Evolutionary conservation across 2,329 filamentous ascomycete species (phyloP).

Genomic region (Penicillium freii): DNA sequence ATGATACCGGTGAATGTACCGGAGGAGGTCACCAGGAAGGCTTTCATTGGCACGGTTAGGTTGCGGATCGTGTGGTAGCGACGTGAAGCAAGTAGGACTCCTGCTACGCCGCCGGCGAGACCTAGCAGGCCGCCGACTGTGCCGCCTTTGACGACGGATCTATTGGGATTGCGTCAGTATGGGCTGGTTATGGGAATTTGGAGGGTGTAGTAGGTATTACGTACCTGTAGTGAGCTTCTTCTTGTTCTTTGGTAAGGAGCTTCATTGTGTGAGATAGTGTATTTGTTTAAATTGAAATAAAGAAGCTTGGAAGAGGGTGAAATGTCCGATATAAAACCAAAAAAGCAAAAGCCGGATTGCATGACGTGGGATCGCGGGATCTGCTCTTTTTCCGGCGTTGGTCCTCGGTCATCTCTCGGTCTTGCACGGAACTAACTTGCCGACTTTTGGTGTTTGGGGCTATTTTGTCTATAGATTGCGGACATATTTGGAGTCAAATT

Average conservation of each 20-base stretch:
- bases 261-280: constrained; percentile 66
- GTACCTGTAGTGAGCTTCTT: constrained; percentile 76
- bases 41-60: constrained; percentile 84
- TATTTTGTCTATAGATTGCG: not conserved
- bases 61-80: constrained; percentile 75
- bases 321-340: constrained; percentile 10
- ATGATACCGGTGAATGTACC: constrained; percentile 87
- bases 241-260: constrained; percentile 91
- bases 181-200: constrained; percentile 7
- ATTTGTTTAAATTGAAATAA: not conserved
- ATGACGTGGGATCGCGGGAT: constrained; percentile 29
- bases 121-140: constrained; percentile 69
- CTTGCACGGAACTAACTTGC: constrained; percentile 8
- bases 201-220: constrained; percentile 13
- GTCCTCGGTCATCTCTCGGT: constrained; percentile 11
- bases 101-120: constrained; percentile 63
- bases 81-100: constrained; percentile 64
- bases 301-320: not conserved
- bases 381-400: constrained; percentile 17
- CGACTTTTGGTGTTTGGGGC: not conserved
- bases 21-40: constrained; percentile 81
- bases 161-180: constrained; percentile 30
- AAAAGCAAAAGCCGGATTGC: constrained; percentile 24
- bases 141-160: constrained; percentile 75
- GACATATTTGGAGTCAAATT: not conserved